Percentiles rank a stretch among this genome's conserved stretches.
These are phyloP conservation scores for Onygena corvina DNA, from an alignment of 2,329 filamentous ascomycete genomes.

Conservation along the genomic window DNA sequence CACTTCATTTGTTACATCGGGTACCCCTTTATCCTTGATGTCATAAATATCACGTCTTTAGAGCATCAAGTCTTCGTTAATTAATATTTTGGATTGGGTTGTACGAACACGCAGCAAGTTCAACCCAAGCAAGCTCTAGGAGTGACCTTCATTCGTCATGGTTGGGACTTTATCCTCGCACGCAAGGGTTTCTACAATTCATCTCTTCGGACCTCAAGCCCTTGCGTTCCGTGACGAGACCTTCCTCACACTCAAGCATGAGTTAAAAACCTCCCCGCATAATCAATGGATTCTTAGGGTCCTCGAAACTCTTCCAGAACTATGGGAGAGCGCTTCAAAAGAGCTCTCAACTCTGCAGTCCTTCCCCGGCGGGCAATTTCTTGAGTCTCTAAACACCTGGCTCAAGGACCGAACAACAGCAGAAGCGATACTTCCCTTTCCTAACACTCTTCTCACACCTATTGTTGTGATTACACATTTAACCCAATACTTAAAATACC, in stretches of 20 bases:
- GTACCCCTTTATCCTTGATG: neutral
- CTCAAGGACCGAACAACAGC: constrained; percentile 12
- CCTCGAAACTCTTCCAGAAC: constrained; percentile 15
- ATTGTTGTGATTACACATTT: constrained; percentile 32
- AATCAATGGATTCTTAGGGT: constrained; percentile 16
- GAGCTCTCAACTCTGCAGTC: constrained; percentile 14
- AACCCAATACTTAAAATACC: constrained; percentile 23
- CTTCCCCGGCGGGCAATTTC: neutral
- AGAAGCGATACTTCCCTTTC: constrained; percentile 16
- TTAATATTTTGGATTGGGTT: constrained; percentile 5
- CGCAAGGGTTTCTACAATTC: neutral
- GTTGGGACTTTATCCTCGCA: constrained; percentile 1
- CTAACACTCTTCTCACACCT: constrained; percentile 27
- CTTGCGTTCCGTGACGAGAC: constrained; percentile 6
- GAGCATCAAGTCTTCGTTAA: neutral
- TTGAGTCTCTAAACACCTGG: constrained; percentile 15
- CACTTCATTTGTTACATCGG: neutral
- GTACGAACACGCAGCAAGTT: constrained; percentile 3
- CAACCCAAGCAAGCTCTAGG: neutral
- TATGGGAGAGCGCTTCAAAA: constrained; percentile 13
- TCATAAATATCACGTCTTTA: neutral
- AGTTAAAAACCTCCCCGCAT: neutral
- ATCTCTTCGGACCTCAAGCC: constrained; percentile 8
- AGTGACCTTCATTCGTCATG: constrained; percentile 1
- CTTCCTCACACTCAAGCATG: neutral